Base-by-base conservation (phyloP, 768 basidiomycete genomes). In the Pulveroboletus sp. region DNA sequence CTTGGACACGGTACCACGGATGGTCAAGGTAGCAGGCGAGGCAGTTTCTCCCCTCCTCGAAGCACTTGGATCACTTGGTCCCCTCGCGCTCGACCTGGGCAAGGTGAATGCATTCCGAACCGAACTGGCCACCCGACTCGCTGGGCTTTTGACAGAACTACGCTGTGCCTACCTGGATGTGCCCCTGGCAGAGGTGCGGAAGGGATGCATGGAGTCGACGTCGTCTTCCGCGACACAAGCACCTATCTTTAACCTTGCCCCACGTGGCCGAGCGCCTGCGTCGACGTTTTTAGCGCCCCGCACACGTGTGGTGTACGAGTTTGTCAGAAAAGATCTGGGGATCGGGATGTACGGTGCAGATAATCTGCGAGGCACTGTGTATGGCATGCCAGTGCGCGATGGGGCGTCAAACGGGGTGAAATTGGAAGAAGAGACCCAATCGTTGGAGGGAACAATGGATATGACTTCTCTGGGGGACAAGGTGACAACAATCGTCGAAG, bases 331-430 rank as follows among this genome's bases (percentile, higher is more conserved):
- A 20, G 78, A 75, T 9, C 71, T 93, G 24, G 87, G 87, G n/a
- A 79, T 92, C 51, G 72, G 72, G 55, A 92, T 90, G 87, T 81
- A 90, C 53, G 90, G 90, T 14, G 72, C 76, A 7, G 87, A 89
- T 57, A 93, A 93, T 60, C 72, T 82, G 51, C 69, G 72, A 34
- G 67, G 70, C 9, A 85, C 81, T 55, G 77, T 71, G 52, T 77
- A 78, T 45, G 86, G 88, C 9, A 74, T 84, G n/a, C n/a, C n/a
- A n/a, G n/a, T n/a, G 66, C 56, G 50, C 3, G 51, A 56, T 7
- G 51, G 19, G 4, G 20, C 5, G 16, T n/a, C n/a, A n/a, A n/a
- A n/a, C n/a, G n/a, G n/a, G n/a, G 12, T 49, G 9, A 50, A 81
- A 10, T 29, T 9, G 27, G 75, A 81, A n/a, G n/a, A n/a, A 11